Base-by-base conservation (phyloP, 2,329 filamentous ascomycete species). In the Elsinoe batatas region DNA sequence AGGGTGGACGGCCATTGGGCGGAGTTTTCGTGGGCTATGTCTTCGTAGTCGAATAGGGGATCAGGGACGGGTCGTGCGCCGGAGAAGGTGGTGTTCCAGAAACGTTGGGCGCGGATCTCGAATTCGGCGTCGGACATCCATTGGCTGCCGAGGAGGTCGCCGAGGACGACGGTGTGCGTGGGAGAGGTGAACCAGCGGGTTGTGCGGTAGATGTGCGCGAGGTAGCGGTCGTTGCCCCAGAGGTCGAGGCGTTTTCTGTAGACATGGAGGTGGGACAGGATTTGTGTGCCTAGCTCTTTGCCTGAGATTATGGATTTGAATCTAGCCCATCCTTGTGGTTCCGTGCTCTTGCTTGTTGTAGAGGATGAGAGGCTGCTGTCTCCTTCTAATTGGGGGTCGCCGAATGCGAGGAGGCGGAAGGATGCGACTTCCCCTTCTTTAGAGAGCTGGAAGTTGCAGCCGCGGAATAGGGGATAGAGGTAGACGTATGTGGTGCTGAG, bases 61-160 rank as follows among this genome's bases (percentile, higher is more conserved):
- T 47, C 40, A 33, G 67, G 60, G 22, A 63, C 63, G 49, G 62
- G 63, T 53, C 60, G 58, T 12, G 60, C 65, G 5, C 83, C 82
- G n/a, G 70, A 75, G 68, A 96, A 90, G 1, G 93, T 85, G 5
- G 84, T 77, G 57, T 82, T 76, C 91, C 91, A 96, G 72, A 85
- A 96, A 37, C 91, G 76, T 62, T 73, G 71, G 13, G 83, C 85
- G 37, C 93, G 80, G 58, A 76, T 75, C 58, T 81, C 78, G 67
- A 98, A 98, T 70, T 98, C 93, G 30, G 78, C 79, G 66, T 95
- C 84, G 51, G 79, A 80, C 59, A 98, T 87, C 93, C 93, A 98
- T 69, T 98, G 93, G 64, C 90, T 95, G 8, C 93, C 93, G 8
- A 98, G 74, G 57, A 98, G 74, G 68, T 98, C 93, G 2, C 93